Evolutionary conservation across 2,329 filamentous ascomycete genomes (phyloP).

Genomic region (Neonectria hederae): DNA sequence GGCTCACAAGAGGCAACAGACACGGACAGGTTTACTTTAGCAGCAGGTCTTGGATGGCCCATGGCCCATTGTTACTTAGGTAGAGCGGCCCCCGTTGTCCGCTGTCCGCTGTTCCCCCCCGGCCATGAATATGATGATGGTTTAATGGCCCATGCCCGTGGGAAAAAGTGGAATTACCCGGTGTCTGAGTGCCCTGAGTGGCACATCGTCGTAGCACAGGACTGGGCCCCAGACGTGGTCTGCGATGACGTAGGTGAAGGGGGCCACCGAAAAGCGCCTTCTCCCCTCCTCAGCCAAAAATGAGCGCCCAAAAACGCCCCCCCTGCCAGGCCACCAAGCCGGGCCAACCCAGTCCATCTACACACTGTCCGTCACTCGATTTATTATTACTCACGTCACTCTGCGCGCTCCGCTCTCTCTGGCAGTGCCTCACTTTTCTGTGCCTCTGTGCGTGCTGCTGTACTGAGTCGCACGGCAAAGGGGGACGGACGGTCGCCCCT

Average conservation of each 20-base stretch:
- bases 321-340: conserved; percentile 8
- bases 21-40: conserved; percentile 13
- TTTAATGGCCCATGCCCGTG: conserved; percentile 19
- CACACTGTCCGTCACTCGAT: neutral
- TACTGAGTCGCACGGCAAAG: neutral
- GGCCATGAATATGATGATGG: conserved; percentile 17
- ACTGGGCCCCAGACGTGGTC: conserved; percentile 30
- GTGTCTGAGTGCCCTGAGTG: conserved; percentile 13
- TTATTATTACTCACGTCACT: conserved; percentile 14
- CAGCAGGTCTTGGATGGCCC: conserved; percentile 1
- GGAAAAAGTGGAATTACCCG: conserved; percentile 21
- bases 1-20: neutral
- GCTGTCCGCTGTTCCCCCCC: neutral
- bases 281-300: neutral
- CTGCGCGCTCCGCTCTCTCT: neutral
- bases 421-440: conserved; percentile 11
- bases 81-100: conserved; percentile 20
- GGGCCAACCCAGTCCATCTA: neutral
- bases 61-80: too few relatives aligned
- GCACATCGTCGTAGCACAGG: conserved; percentile 8
- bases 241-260: conserved; percentile 41
- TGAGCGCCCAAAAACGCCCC: conserved; percentile 19
- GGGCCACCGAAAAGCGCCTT: conserved; percentile 27
- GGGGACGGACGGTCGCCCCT: neutral
- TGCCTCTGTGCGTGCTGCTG: neutral